Evolutionary conservation across 768 basidiomycete species (phyloP).

Genomic region (Tremella fuciformis): DNA sequence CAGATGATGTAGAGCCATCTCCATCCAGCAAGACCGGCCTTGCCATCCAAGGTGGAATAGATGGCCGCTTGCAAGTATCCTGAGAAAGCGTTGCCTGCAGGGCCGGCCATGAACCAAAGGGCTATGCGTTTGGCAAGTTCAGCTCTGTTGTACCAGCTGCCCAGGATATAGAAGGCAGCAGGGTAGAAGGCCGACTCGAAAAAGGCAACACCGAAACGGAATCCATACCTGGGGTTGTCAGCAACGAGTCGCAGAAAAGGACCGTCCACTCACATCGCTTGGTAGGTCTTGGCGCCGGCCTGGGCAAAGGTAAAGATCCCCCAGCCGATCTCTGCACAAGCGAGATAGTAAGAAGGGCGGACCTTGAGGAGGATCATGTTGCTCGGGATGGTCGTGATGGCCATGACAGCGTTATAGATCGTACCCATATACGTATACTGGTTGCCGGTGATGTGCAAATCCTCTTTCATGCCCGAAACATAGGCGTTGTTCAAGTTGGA

Average conservation of each 20-base stretch:
- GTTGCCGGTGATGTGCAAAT: constrained; percentile 28
- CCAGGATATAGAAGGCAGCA: constrained; percentile 22
- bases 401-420: constrained; percentile 18
- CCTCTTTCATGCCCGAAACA: constrained; percentile 36
- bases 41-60: constrained; percentile 20
- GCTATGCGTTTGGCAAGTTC: constrained; percentile 30
- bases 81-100: constrained; percentile 13
- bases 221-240: constrained; percentile 18
- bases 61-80: constrained; percentile 27
- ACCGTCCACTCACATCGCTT: constrained; percentile 15
- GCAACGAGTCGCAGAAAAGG: neutral
- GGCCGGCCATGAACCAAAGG: constrained; percentile 22
- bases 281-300: constrained; percentile 19
- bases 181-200: constrained; percentile 28
- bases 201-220: constrained; percentile 19
- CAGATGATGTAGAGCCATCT: constrained; percentile 33
- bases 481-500: constrained; percentile 23
- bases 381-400: constrained; percentile 21
- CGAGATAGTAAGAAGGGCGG: constrained; percentile 18
- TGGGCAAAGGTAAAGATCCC: constrained; percentile 29
- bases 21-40: constrained; percentile 25
- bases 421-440: constrained; percentile 26
- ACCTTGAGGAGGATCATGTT: constrained; percentile 25
- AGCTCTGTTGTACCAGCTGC: constrained; percentile 25
- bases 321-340: constrained; percentile 28